Base-by-base conservation (phyloP, 83 land plant species). In the Picea abies region DNA sequence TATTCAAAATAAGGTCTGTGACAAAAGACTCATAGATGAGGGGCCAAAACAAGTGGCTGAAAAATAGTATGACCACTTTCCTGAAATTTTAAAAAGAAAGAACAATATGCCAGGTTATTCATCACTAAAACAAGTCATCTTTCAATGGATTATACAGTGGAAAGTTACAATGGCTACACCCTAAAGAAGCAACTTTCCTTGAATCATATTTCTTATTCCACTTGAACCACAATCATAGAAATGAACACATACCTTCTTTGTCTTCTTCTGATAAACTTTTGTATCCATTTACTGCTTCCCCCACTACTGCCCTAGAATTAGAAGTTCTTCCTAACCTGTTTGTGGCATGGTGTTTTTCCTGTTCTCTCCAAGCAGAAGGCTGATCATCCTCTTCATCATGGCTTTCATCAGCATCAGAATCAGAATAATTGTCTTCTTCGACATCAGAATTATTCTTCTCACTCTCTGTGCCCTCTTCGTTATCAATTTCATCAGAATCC, bases 401-500 rank as follows among this genome's bases (percentile, higher is more conserved):
- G 60, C 37, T 29, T 58, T 86, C 78, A 47, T 71, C 67, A 61
- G 25, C 60, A 5, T 83, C 86, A 56, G 83, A 76, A 56, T 56
- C 60, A 56, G 60, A 56, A 56, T 56, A 14, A 56, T 14, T 56
- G 16, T 56, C 60, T 56, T 56, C 60, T 12, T 56, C 15, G 14
- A 15, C 14, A 12, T 56, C 60, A 12, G 60, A 56, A 80, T 32
- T 64, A 22, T 80, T 41, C 26, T 63, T 39, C 26, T 79, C 65
- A 14, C 64, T 79, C 19, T 17, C 37, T 22, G 80, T 52, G 37
- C 4, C 80, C 35, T 80, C 82, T 39, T 80, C 82, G 20, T 41
- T 80, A 29, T n/a, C 32, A 20, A 22, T 65, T 69, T 83, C 89
- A 81, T 67, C 85, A 60, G 68, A 84, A 76, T 77, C 90, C 90